A percentile compares a stretch with the other conserved stretches of the same genome.
phyloP scores from a whole-genome alignment of 2,329 filamentous ascomycete species.

The Laburnicola sp. region DNA sequence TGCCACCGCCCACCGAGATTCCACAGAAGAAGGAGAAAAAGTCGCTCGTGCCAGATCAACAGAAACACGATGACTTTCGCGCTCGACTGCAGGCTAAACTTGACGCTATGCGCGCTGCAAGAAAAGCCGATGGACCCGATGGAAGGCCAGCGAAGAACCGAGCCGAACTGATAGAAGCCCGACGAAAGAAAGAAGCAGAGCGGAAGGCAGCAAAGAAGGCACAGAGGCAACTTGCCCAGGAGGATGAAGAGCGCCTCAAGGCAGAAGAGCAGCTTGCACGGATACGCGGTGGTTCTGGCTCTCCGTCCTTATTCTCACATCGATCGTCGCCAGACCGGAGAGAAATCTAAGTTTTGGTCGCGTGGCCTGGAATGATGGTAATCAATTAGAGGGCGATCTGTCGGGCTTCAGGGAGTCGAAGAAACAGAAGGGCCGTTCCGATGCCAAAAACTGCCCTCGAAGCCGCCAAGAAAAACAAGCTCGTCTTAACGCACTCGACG shows the following conservation, averaged over 20 bases:
- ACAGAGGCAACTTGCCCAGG: slow-evolving; percentile 72
- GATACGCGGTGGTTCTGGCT: slow-evolving; percentile 62
- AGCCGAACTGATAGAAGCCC: slow-evolving; percentile 87
- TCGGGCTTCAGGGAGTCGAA: slow-evolving; percentile 64
- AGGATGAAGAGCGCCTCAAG: slow-evolving; percentile 70
- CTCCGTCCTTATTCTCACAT: slow-evolving; percentile 53
- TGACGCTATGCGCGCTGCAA: slow-evolving; percentile 77
- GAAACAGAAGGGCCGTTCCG: slow-evolving; percentile 80
- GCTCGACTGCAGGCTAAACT: slow-evolving; percentile 81
- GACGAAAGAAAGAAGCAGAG: slow-evolving; percentile 83
- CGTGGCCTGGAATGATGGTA: slow-evolving; percentile 86
- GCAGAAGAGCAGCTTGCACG: slow-evolving; percentile 60
- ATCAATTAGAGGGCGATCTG: slow-evolving; percentile 73
- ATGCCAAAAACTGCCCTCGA: slow-evolving; percentile 85
- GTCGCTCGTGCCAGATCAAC: slow-evolving; percentile 36
- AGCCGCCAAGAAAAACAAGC: slow-evolving; percentile 85
- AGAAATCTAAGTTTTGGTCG: slow-evolving; percentile 87
- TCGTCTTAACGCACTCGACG: slow-evolving; percentile 73
- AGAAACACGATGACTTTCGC: slow-evolving; percentile 72
- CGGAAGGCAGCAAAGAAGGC: slow-evolving; percentile 89
- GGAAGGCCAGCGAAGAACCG: slow-evolving; percentile 82
- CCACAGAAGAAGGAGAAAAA: slow-evolving; percentile 37
- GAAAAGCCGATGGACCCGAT: slow-evolving; percentile 84
- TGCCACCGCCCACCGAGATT: slow-evolving; percentile 39
- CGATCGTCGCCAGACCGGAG: slow-evolving; percentile 53